Conservation (phyloP, 768 basidiomycete genomes). For the Pulveroboletus sp. region DNA sequence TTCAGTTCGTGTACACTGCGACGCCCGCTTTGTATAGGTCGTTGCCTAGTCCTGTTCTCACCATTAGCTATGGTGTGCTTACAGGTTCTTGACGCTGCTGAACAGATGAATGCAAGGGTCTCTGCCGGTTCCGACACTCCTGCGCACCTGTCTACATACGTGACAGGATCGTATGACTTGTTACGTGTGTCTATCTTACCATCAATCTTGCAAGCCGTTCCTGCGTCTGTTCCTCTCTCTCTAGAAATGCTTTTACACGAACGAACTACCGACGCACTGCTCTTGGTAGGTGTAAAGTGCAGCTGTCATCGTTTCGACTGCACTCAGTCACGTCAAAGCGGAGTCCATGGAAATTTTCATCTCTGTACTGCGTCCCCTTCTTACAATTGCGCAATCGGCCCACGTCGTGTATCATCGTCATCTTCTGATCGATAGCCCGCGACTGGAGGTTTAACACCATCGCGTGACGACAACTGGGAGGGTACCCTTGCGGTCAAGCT, state of each 20-base stretch:
- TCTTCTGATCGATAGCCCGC: not conserved
- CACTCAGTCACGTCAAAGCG: too few species aligned
- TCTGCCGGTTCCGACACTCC: too few species aligned
- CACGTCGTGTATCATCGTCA: not conserved
- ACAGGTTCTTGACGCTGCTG: not conserved
- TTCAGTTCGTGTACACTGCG: too few species aligned
- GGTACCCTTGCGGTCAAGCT: not conserved
- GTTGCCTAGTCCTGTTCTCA: too few species aligned
- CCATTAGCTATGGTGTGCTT: too few species aligned
- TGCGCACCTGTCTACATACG: too few species aligned
- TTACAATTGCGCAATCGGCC: not conserved
- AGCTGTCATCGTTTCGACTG: not conserved
- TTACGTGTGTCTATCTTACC: too few species aligned
- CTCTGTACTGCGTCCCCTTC: too few species aligned
- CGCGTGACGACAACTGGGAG: not conserved
- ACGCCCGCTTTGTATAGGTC: too few species aligned
- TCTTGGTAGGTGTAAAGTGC: not conserved
- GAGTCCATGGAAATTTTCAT: not conserved
- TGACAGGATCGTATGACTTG: too few species aligned
- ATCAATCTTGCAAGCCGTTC: too few species aligned
- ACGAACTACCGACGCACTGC: not conserved
- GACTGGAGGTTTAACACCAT: not conserved
- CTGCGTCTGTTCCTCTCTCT: too few species aligned
- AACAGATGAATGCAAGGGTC: not conserved
- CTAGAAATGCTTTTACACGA: not conserved